Percentiles rank a stretch among this genome's conserved stretches.
Conservation (phyloP, 306 rosid species). For the Vigna mungo region DNA sequence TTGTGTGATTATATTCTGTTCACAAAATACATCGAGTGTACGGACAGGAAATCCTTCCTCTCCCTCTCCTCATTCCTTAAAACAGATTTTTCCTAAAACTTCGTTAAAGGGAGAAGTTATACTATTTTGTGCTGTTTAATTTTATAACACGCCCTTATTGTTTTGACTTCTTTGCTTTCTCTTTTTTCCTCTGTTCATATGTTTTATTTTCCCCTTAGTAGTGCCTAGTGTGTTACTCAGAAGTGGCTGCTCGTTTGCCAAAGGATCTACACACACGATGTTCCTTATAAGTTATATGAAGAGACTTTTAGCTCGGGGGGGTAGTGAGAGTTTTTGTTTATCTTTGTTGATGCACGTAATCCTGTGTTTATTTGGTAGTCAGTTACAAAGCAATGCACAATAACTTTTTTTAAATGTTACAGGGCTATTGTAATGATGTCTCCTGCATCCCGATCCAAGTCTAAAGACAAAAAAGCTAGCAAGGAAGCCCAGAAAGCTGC, state of each 20-base stretch:
- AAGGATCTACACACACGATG: not conserved
- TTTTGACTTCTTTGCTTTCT: constrained; percentile 22
- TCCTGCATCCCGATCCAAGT: constrained; percentile 85
- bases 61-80: not conserved
- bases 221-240: not conserved
- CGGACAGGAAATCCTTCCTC: not conserved
- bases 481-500: constrained; percentile 79
- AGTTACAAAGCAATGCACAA: constrained; percentile 7
- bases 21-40: constrained; percentile 1
- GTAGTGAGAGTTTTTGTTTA: not conserved
- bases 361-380: constrained; percentile 10
- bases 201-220: not conserved
- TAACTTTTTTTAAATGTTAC: constrained; percentile 42
- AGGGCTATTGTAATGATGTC: constrained; percentile 70
- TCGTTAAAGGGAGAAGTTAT: not conserved
- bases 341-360: constrained; percentile 23
- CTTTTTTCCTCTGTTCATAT: constrained; percentile 18
- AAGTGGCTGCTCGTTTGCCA: constrained; percentile 1
- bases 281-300: constrained; percentile 15
- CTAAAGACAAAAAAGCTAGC: constrained; percentile 81
- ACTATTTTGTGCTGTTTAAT: not conserved
- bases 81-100: not conserved
- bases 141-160: constrained; percentile 13
- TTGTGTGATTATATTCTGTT: not conserved
- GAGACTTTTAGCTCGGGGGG: not conserved